Conservation (phyloP, 441 rosid species). For the Pelargonium cotyledonis region DNA sequence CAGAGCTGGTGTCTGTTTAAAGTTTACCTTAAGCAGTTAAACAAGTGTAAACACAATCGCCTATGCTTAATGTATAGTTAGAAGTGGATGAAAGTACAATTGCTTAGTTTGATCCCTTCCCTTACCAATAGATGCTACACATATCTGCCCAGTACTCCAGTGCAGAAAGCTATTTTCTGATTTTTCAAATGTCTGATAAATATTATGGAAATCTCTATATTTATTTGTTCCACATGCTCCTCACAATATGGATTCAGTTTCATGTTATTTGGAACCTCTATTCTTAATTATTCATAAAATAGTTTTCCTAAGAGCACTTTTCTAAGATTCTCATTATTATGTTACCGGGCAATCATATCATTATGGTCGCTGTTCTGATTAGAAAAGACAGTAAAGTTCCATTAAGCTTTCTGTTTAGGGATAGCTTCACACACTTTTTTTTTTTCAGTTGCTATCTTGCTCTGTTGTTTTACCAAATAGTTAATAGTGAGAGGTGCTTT, state of each 20-base stretch:
- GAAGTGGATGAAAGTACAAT: not conserved
- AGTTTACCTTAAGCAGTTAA: too few relatives aligned
- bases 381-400: not conserved
- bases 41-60: not conserved
- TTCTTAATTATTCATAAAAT: not conserved
- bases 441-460: conserved; percentile 9
- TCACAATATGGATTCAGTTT: not conserved
- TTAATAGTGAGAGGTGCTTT: conserved; percentile 35
- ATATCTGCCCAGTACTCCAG: not conserved
- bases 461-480: conserved; percentile 16
- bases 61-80: not conserved
- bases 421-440: not conserved
- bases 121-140: too few relatives aligned
- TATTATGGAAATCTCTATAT: not conserved
- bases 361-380: conserved; percentile 1
- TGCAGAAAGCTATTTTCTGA: not conserved
- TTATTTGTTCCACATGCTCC: not conserved
- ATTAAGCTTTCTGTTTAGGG: not conserved
- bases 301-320: not conserved
- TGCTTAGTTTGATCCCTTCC: not conserved
- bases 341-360: not conserved
- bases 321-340: not conserved
- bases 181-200: not conserved
- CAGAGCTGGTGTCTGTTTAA: too few relatives aligned
- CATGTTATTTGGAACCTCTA: not conserved